A percentile compares a stretch with the other conserved stretches of the same genome.
phyloP scores from a whole-genome alignment of 805 yeast genomes.

The Zygoascus ofunaensis region DNA sequence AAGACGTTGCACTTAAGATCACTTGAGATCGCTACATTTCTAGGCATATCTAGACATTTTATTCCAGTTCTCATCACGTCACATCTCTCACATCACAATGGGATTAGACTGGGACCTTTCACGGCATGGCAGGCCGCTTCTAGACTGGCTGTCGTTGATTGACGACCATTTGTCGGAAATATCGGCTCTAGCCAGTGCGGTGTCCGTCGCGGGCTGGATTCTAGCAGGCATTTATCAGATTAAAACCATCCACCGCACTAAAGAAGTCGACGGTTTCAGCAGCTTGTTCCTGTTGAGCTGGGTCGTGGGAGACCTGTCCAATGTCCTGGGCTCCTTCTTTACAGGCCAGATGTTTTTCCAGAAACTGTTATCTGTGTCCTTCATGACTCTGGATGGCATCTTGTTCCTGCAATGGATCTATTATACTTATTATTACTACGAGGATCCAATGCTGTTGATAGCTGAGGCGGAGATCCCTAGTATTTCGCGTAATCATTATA shows the following conservation, averaged over 20 bases:
- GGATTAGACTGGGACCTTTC: background rate
- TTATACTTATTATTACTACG: constrained; percentile 11
- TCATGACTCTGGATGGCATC: constrained; percentile 19
- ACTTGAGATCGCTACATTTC: no score
- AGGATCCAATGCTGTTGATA: background rate
- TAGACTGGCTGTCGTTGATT: constrained; percentile 2
- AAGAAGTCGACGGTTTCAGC: constrained; percentile 25
- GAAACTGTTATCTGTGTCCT: constrained; percentile 20
- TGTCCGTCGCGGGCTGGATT: constrained; percentile 25
- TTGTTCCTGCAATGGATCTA: constrained; percentile 21
- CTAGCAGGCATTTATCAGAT: constrained; percentile 26
- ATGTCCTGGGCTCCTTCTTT: constrained; percentile 25
- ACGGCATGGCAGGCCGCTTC: background rate
- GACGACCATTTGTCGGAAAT: background rate
- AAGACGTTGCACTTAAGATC: no score
- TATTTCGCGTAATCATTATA: background rate
- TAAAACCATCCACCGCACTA: constrained; percentile 18
- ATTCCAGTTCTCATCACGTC: no score
- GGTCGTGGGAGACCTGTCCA: constrained; percentile 26
- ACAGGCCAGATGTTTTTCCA: constrained; percentile 27
- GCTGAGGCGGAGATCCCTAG: background rate
- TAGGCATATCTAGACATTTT: no score
- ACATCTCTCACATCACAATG: no score
- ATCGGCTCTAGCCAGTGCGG: constrained; percentile 13
- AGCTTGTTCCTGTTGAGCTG: constrained; percentile 22